Conservation (phyloP, 352 stramenopile genomes). For the Plasmopara halstedii region DNA sequence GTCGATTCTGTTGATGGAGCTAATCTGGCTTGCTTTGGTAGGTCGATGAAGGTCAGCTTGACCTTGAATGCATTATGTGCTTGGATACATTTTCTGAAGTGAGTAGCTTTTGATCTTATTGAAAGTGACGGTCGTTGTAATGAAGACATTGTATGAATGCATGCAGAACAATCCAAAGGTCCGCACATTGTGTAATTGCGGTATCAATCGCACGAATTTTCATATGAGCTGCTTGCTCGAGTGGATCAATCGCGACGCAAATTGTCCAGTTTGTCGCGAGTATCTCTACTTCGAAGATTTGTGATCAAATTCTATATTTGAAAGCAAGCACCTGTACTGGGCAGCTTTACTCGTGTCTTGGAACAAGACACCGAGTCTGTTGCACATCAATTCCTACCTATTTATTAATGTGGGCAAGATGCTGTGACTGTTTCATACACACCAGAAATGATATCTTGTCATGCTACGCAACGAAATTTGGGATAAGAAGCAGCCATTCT, state of each 20-base stretch:
- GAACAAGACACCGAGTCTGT: constrained; percentile 5
- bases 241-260: constrained; percentile 78
- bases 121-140: too few relatives aligned
- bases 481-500: neutral
- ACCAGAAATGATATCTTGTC: neutral
- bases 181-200: constrained; percentile 80
- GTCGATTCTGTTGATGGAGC: neutral
- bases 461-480: constrained; percentile 1
- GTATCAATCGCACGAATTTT: constrained; percentile 87
- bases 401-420: too few relatives aligned
- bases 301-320: constrained; percentile 14
- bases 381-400: neutral
- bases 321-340: constrained; percentile 1
- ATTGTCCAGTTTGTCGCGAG: constrained; percentile 78
- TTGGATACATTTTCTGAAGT: constrained; percentile 63
- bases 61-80: constrained; percentile 86
- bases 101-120: too few relatives aligned
- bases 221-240: constrained; percentile 84
- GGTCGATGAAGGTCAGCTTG: constrained; percentile 50
- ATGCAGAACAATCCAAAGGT: constrained; percentile 66
- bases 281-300: constrained; percentile 85
- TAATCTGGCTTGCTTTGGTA: constrained; percentile 8
- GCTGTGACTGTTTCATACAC: neutral
- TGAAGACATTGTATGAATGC: too few relatives aligned
- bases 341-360: constrained; percentile 6